phyloP scores from a whole-genome alignment of 108 stramenopile genomes.

The Pseudonitzschia delicatissima region DNA sequence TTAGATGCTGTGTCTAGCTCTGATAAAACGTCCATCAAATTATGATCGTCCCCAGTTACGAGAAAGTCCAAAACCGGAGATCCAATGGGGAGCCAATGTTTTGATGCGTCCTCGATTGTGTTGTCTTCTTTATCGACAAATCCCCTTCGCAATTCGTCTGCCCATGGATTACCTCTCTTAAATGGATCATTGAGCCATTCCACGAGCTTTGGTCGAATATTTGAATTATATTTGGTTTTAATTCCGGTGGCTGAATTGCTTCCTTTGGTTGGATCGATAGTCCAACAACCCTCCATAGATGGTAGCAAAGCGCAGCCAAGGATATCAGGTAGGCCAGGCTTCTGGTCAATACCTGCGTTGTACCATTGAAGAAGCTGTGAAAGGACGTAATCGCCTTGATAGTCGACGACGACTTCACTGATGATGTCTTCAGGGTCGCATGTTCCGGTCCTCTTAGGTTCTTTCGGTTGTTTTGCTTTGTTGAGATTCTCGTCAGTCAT shows the following conservation, averaged over 20 bases:
- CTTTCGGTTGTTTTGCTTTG: conserved; percentile 4
- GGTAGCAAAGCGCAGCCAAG: conserved; percentile 72
- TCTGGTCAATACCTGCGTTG: conserved; percentile 84
- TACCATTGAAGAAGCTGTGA: conserved; percentile 86
- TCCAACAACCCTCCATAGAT: conserved; percentile 51
- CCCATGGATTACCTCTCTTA: conserved; percentile 76
- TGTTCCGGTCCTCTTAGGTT: conserved; percentile 12
- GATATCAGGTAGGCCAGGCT: conserved; percentile 70
- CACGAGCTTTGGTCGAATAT: conserved; percentile 58
- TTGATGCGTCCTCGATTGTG: conserved; percentile 18
- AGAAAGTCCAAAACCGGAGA: conserved; percentile 86
- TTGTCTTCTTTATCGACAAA: conserved; percentile 42
- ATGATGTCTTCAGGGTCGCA: conserved; percentile 82
- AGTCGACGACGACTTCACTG: conserved; percentile 65
- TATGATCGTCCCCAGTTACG: conserved; percentile 75
- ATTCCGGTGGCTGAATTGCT: conserved; percentile 27
- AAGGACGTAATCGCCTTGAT: conserved; percentile 80
- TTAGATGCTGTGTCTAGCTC: conserved; percentile 32
- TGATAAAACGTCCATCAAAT: conserved; percentile 47
- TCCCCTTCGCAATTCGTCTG: conserved; percentile 54
- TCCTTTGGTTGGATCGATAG: conserved; percentile 27
- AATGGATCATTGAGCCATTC: conserved; percentile 77
- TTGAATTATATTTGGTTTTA: conserved; percentile 35
- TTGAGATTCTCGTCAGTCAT: conserved; percentile 9
- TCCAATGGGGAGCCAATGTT: conserved; percentile 62